Base-by-base conservation (phyloP, 139 green algal species). In the Chlamydomonas sp. region DNA sequence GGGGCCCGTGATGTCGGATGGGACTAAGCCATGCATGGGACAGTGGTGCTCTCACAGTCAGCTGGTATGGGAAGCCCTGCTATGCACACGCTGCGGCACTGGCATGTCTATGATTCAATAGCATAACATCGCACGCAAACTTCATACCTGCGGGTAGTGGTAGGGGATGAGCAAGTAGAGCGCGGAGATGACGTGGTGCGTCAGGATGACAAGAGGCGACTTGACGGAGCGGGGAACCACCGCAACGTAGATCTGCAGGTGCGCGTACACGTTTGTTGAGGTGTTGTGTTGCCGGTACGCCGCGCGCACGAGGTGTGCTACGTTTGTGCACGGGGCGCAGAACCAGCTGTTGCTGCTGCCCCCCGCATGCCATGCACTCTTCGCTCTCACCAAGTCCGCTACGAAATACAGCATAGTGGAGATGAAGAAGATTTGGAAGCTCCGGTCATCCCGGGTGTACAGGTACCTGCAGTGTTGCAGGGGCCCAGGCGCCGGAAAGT, bases 101-200 rank as follows among this genome's bases (percentile, higher is more conserved):
- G 31, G 31, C 31, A 49, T 49, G 31, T 49, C 31, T 49, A 49
- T 49, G 31, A 49, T 49, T 49, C 31, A 49, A 49, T 49, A 49
- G 31, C 31, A 49, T 49, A 49, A 49, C 31, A 49, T 49, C 31
- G 31, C 31, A 49, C 31, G 31, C 31, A 49, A 49, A 49, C 31
- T 49, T 49, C 31, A 49, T 59, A 84, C 79, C 63, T 59, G 75
- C 12, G 92, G 92, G 89, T 95, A 95, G 87, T 86, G 84, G 85
- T 90, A 91, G 74, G 92, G 92, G 49, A 95, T 93, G 59, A 95
- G 88, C 63, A 95, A 85, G 85, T 93, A 92, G 5, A 90, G 15
- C 18, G 85, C 82, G 6, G 89, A 90, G 67, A 87, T 79, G 8
- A 95, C 72, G 85, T 95, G 92, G 76, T 95, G 92, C 7, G 75